Evolutionary conservation across 768 basidiomycete genomes (phyloP).

Genomic region (Suillus decipiens): DNA sequence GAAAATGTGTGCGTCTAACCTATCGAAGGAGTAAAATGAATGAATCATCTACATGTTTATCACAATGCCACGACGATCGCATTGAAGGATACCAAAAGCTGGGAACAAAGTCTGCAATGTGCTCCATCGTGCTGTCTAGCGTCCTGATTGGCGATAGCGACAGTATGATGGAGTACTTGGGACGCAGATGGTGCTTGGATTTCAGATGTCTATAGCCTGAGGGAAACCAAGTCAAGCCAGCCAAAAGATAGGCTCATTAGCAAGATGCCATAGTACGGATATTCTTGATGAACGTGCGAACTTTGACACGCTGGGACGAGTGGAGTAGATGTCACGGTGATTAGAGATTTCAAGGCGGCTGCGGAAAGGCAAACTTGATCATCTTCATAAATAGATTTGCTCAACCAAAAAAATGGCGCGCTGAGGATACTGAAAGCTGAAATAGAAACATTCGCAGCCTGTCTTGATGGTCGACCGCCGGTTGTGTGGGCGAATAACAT

Average conservation of each 20-base stretch:
- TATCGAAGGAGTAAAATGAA: background rate
- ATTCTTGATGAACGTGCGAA: conserved; percentile 41
- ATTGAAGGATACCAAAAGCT: background rate
- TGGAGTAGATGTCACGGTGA: conserved; percentile 13
- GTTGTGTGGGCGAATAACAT: background rate
- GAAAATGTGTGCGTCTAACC: background rate
- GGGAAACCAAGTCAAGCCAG: conserved; percentile 59
- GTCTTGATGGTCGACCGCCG: background rate
- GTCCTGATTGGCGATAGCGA: background rate
- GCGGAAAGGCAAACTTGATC: background rate
- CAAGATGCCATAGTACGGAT: conserved; percentile 38
- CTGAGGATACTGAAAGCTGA: background rate
- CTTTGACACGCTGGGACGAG: conserved; percentile 34
- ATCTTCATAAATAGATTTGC: background rate
- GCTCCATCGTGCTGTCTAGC: background rate
- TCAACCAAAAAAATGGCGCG: background rate
- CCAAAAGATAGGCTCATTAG: conserved; percentile 68
- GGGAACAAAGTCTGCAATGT: background rate
- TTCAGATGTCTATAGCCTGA: conserved; percentile 47
- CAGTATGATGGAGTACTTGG: background rate
- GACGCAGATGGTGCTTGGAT: background rate
- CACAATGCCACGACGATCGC: background rate
- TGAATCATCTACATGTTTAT: background rate
- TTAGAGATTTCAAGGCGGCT: background rate
- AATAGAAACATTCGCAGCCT: background rate